These are phyloP conservation scores for Gracilaria gracilis DNA, from an alignment of 23 red algal genomes.

Conservation along the genomic window DNA sequence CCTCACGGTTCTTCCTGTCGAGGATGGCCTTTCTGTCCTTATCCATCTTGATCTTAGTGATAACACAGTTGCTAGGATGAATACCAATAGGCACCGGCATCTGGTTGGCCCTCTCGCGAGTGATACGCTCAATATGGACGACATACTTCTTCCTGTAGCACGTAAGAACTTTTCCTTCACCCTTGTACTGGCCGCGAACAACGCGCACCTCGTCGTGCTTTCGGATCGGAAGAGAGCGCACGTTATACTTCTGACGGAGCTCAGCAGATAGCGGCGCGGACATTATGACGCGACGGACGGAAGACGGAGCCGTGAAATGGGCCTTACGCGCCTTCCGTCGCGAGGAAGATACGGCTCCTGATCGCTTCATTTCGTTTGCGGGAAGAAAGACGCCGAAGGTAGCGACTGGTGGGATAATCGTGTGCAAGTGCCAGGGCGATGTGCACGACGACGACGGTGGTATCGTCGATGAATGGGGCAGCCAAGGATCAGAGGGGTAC, in stretches of 20 bases:
- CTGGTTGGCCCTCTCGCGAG: constrained; percentile 84
- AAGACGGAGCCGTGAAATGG: constrained; percentile 92
- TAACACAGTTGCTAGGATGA: constrained; percentile 95
- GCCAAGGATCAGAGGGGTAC: neutral
- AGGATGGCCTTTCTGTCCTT: constrained; percentile 87
- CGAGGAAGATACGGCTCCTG: constrained; percentile 85
- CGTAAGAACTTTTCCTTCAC: constrained; percentile 92
- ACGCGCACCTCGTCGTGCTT: constrained; percentile 95
- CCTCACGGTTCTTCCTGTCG: constrained; percentile 91
- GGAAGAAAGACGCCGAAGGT: neutral
- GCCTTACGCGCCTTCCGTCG: constrained; percentile 95
- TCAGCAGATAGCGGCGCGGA: constrained; percentile 86
- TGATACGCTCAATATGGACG: constrained; percentile 87
- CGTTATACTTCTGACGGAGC: constrained; percentile 95
- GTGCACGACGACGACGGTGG: neutral
- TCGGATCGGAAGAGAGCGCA: constrained; percentile 94
- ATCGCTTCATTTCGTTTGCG: constrained; percentile 84
- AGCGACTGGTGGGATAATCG: neutral
- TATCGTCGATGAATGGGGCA: neutral
- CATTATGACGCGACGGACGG: constrained; percentile 91
- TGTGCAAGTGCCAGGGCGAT: neutral
- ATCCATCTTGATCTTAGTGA: constrained; percentile 94
- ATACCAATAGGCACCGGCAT: constrained; percentile 89
- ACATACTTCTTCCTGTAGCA: constrained; percentile 97
- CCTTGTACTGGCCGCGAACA: constrained; percentile 87